Base-by-base conservation (phyloP, 1,284 basidiomycete genomes). In the Leccinum fallax region DNA sequence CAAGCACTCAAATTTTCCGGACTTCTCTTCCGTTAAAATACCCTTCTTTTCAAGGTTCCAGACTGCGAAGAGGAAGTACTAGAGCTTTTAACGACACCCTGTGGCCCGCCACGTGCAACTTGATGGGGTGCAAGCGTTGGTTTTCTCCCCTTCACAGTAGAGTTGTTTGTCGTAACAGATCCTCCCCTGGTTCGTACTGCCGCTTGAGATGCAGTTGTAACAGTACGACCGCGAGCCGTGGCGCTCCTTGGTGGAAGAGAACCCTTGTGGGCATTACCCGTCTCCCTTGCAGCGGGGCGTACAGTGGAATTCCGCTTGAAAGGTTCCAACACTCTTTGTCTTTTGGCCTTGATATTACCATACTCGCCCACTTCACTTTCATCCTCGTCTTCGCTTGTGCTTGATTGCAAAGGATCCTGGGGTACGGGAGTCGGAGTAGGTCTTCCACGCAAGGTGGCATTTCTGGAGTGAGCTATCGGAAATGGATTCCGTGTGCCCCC, bases 371-470 rank as follows among this genome's bases (percentile, higher is more conserved):
- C 58, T 32, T 62, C 64, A 40, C 55, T 58, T 28, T 63, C 73
- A 54, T 53, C 61, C 13, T 68, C 74, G n/a, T 58, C 63, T 30
- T 67, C 73, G 24, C 72, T 72, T 8, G 72, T 28, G 38, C 55
- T 71, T 26, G 69, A 72, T 46, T 66, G 69, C 0, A 64, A 34
- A 34, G 61, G 43, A 40, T 70, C 67, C 13, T 57, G 58, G n/a
- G 30, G 24, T 7, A 64, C 9, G 16, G 61, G 32, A 51, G n/a
- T 38, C 11, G 58, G 51, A 11, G 21, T 9, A 36, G 58, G 62
- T 60, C 59, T 69, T 59, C 69, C 75, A 58, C 74, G 69, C 28
- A 74, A 57, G 9, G 73, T 77, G 32, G 73, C 60, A 52, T 69
- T 61, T 58, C 61, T 65, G 26, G 63, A 65, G 24, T 69, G 61